phyloP scores from a whole-genome alignment of 2,329 filamentous ascomycete species.

The Acrocalymma vagum region DNA sequence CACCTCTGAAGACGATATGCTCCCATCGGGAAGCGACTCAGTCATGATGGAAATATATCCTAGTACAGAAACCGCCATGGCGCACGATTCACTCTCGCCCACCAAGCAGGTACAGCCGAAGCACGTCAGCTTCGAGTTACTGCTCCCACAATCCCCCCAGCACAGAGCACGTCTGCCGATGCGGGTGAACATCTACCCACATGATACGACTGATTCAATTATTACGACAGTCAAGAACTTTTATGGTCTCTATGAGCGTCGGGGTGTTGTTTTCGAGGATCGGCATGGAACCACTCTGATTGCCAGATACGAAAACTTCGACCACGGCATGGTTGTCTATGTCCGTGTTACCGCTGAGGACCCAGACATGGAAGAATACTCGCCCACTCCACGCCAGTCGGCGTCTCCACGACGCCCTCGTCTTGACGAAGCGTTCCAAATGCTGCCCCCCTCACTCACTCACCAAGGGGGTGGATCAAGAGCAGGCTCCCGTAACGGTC shows the following conservation, averaged over 20 bases:
- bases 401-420: constrained; percentile 63
- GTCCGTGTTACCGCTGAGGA: constrained; percentile 79
- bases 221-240: constrained; percentile 99
- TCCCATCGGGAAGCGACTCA: constrained; percentile 34
- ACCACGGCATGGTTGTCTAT: constrained; percentile 90
- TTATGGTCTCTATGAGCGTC: constrained; percentile 87
- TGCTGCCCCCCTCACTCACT: constrained; percentile 67
- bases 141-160: constrained; percentile 73
- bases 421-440: constrained; percentile 70
- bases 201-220: constrained; percentile 97
- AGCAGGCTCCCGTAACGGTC: constrained; percentile 71
- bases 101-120: constrained; percentile 60
- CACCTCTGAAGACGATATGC: constrained; percentile 35
- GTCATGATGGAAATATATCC: constrained; percentile 45
- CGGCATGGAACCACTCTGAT: constrained; percentile 89
- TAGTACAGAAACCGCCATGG: constrained; percentile 41
- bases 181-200: constrained; percentile 89
- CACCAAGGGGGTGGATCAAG: constrained; percentile 72
- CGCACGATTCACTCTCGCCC: constrained; percentile 46
- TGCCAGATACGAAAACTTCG: constrained; percentile 94
- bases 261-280: constrained; percentile 95
- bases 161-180: constrained; percentile 81
- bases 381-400: constrained; percentile 59
- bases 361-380: constrained; percentile 56
- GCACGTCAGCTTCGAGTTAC: constrained; percentile 80